Base-by-base conservation (phyloP, 106 monocot species). In the Triglochin maritima region DNA sequence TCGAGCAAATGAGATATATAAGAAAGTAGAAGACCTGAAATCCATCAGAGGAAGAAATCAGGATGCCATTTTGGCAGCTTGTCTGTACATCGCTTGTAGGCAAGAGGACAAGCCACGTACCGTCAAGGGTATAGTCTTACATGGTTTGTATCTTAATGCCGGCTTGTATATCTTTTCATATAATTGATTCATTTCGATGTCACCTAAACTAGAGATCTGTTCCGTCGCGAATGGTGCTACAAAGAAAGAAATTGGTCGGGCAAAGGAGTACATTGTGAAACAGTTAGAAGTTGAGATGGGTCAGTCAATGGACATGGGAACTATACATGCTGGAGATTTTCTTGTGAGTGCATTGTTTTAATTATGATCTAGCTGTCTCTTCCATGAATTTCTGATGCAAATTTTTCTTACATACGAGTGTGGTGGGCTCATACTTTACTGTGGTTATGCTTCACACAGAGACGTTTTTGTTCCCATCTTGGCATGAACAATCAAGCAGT, bases 201-300 rank as follows among this genome's bases (percentile, higher is more conserved):
- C 17, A 8, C 67, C 53, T 60, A 48, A 46, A 7, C 57, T 59
- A 86, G 85, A 86, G 74, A 82, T 86, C 42, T 86, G 79, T 14
- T 76, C 85, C 47, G 81, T 86, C 52, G 79, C 85, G n/a, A 86
- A 79, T 77, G 82, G 82, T 58, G 81, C 81, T 8, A 86, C 85
- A 71, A 86, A 86, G 76, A 86, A 86, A 73, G 85, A 86, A 70
- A 82, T 86, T 74, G 85, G 81, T 46, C 65, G 85, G 14, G 85
- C 82, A 15, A 86, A 86, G 59, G 85, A 86, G 60, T 86, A 69
- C 57, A 86, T 86, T 45, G 76, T 86, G 54, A 81, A 79, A 62
- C 85, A 82, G 62, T 76, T 86, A 41, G 81, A 82, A 77, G 76
- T 72, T 59, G 85, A 86, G 65, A 86, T 82, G 85, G 85, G 85